Evolutionary conservation across 495 filamentous ascomycete species (phyloP).

Genomic region (Podospora conica): DNA sequence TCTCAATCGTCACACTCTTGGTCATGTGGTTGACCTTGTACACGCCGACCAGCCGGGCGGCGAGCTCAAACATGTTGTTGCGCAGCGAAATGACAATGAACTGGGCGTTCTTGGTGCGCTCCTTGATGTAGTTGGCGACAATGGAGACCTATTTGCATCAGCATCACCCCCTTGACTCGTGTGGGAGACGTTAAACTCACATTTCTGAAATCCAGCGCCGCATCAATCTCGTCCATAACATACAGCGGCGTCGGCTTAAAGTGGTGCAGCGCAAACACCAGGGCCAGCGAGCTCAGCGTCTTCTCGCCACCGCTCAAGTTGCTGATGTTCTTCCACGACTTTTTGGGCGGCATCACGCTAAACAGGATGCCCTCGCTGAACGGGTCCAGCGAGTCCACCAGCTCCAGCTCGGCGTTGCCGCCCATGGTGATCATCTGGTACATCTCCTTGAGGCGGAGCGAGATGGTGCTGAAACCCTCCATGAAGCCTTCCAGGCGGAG

Average conservation of each 20-base stretch:
- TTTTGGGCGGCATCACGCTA: slow-evolving; percentile 98
- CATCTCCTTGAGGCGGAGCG: slow-evolving; percentile 97
- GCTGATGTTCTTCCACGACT: slow-evolving; percentile 98
- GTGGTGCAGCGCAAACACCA: slow-evolving; percentile 96
- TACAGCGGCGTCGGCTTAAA: slow-evolving; percentile 97
- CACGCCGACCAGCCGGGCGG: slow-evolving; percentile 84
- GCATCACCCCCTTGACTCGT: not conserved
- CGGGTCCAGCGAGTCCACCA: slow-evolving; percentile 91
- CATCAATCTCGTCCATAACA: slow-evolving; percentile 99
- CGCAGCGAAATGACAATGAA: slow-evolving; percentile 97
- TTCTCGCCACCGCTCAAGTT: slow-evolving; percentile 96
- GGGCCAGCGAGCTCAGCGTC: slow-evolving; percentile 84
- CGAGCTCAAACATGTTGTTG: slow-evolving; percentile 99
- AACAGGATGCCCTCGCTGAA: slow-evolving; percentile 97
- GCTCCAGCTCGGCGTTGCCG: slow-evolving; percentile 93
- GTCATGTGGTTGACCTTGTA: slow-evolving; percentile 99
- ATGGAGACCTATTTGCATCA: slow-evolving; percentile 73
- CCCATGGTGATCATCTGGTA: slow-evolving; percentile 99
- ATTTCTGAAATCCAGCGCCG: slow-evolving; percentile 94
- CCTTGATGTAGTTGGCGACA: slow-evolving; percentile 97
- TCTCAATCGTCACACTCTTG: slow-evolving; percentile 94
- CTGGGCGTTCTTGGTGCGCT: slow-evolving; percentile 96
- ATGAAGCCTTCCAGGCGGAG: slow-evolving; percentile 93
- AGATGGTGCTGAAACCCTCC: slow-evolving; percentile 93
- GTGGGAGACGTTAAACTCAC: slow-evolving; percentile 46